These are phyloP conservation scores for Noccaea bulbosa DNA, from an alignment of 345 rosid genomes.

Conservation along the genomic window DNA sequence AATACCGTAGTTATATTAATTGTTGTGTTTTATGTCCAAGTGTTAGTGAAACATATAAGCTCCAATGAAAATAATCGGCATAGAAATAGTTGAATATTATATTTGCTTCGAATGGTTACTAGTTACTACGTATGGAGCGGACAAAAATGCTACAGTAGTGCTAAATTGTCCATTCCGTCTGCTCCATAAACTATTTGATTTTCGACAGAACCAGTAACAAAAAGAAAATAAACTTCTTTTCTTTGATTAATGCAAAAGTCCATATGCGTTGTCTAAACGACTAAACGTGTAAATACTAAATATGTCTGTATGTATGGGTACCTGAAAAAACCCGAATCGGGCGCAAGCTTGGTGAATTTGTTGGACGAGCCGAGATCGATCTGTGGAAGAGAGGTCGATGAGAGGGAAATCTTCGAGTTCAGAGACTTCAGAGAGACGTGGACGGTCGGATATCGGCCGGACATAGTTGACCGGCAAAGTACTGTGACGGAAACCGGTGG, in stretches of 20 bases:
- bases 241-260: not conserved
- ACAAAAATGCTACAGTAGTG: not conserved
- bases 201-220: not conserved
- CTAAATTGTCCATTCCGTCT: not conserved
- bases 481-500: conserved; percentile 55
- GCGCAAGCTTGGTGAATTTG: conserved; percentile 62
- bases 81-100: not conserved
- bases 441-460: conserved; percentile 73
- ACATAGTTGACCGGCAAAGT: conserved; percentile 69
- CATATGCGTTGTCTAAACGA: not conserved
- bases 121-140: not conserved
- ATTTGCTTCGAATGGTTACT: not conserved
- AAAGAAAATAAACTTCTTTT: not conserved
- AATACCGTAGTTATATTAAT: not conserved
- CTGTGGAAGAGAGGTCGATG: conserved; percentile 60
- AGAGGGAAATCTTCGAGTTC: conserved; percentile 61
- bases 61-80: not conserved
- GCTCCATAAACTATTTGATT: not conserved
- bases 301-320: conserved; percentile 20
- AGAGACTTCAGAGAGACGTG: conserved; percentile 62
- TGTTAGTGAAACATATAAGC: not conserved
- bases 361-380: conserved; percentile 49
- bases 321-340: conserved; percentile 76
- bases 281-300: not conserved
- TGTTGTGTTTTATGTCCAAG: not conserved